Conservation (phyloP, 495 filamentous ascomycete genomes). For the Lasiosphaeria miniovina region DNA sequence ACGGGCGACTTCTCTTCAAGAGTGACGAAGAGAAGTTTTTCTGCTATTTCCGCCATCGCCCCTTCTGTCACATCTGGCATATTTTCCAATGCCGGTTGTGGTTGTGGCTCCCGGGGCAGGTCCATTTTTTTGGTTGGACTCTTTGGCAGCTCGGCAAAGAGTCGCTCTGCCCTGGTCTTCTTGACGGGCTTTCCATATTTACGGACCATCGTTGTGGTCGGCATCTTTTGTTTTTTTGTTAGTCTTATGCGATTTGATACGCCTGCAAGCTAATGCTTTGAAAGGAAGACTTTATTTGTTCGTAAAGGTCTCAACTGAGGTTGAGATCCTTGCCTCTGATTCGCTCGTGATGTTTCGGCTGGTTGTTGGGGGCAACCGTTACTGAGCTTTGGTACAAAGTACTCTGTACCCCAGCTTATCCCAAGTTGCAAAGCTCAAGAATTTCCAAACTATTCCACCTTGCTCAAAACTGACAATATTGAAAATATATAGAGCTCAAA, state of each 20-base stretch:
- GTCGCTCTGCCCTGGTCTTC: slow-evolving; percentile 34
- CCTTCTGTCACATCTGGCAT: neutral
- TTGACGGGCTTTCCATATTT: slow-evolving; percentile 44
- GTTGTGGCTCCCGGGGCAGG: neutral
- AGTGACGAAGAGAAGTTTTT: slow-evolving; percentile 8
- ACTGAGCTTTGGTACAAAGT: neutral
- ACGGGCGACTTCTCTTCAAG: slow-evolving; percentile 8
- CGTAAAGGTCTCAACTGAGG: neutral
- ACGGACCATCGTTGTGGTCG: slow-evolving; percentile 32
- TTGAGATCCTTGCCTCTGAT: slow-evolving; percentile 9
- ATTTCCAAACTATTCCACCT: too few species aligned
- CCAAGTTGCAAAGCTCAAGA: too few species aligned
- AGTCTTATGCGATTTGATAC: neutral
- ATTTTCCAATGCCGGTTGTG: neutral
- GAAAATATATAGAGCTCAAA: too few species aligned
- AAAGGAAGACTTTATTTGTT: too few species aligned
- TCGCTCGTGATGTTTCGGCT: slow-evolving; percentile 11
- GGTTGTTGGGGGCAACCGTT: slow-evolving; percentile 19
- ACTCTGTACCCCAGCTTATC: neutral
- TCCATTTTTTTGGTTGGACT: slow-evolving; percentile 27
- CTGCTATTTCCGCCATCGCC: slow-evolving; percentile 7
- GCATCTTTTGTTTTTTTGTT: slow-evolving; percentile 21
- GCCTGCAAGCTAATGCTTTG: too few species aligned
- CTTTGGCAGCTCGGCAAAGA: slow-evolving; percentile 44
- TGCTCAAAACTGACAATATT: too few species aligned